A percentile compares a stretch with the other conserved stretches of the same genome.
Evolutionary conservation across 2,329 filamentous ascomycete species (phyloP).

Genomic region (Exutisphaerella laricina): DNA sequence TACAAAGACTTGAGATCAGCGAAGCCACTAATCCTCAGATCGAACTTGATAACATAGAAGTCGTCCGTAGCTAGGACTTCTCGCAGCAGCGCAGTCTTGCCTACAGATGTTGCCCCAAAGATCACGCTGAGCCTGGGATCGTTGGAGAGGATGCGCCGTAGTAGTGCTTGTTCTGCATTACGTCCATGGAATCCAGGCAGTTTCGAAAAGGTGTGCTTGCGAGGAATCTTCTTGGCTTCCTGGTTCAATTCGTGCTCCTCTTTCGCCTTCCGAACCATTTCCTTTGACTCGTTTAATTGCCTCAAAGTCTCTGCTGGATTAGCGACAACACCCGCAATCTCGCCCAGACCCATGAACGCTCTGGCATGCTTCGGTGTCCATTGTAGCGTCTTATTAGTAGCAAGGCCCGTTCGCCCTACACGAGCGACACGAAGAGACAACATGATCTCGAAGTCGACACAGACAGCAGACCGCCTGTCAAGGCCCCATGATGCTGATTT

Average conservation of each 20-base stretch:
- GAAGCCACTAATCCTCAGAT: constrained; percentile 17
- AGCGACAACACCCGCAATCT: constrained; percentile 13
- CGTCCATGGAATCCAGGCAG: constrained; percentile 19
- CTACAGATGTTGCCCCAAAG: constrained; percentile 18
- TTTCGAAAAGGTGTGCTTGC: constrained; percentile 16
- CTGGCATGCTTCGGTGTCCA: not conserved
- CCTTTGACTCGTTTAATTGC: constrained; percentile 17
- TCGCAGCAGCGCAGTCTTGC: constrained; percentile 18
- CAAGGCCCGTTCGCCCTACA: too few relatives aligned
- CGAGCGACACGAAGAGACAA: too few relatives aligned
- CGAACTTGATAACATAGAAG: constrained; percentile 20
- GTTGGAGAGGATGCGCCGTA: constrained; percentile 14
- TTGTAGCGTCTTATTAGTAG: too few relatives aligned
- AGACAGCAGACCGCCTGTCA: too few relatives aligned
- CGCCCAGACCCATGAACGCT: constrained; percentile 15
- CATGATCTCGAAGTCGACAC: too few relatives aligned
- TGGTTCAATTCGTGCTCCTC: constrained; percentile 15
- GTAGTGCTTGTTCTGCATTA: constrained; percentile 12
- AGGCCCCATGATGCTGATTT: too few relatives aligned
- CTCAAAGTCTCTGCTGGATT: constrained; percentile 16
- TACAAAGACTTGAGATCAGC: constrained; percentile 18
- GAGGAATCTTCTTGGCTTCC: constrained; percentile 16
- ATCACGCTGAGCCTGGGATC: constrained; percentile 18
- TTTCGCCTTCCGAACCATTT: constrained; percentile 17
- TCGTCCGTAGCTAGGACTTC: constrained; percentile 19